phyloP scores from a whole-genome alignment of 2,329 filamentous ascomycete species.

The Fusarium sp. region DNA sequence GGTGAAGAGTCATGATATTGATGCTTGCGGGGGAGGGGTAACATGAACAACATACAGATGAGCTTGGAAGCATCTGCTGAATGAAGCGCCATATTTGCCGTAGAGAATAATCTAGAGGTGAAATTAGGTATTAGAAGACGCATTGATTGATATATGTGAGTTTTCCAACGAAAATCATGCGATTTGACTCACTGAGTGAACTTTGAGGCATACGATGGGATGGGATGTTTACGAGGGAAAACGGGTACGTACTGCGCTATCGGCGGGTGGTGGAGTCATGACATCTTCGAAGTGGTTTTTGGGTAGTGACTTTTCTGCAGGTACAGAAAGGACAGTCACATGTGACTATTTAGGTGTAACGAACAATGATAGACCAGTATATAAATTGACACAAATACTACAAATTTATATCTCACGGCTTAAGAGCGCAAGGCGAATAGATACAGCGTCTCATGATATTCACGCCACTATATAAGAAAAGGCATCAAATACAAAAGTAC shows the following conservation, averaged over 20 bases:
- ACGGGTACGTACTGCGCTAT: constrained; percentile 36
- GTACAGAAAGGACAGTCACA: not conserved
- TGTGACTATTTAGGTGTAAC: no score
- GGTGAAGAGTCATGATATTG: constrained; percentile 18
- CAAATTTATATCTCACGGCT: not conserved
- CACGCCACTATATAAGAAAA: constrained; percentile 13
- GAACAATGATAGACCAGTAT: not conserved
- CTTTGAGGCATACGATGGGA: constrained; percentile 29
- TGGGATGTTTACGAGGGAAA: constrained; percentile 27
- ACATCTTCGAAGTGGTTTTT: constrained; percentile 38
- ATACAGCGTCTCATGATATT: not conserved
- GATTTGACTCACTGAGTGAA: constrained; percentile 30
- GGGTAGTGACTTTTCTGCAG: constrained; percentile 17
- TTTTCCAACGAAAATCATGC: constrained; percentile 26
- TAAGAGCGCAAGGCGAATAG: not conserved
- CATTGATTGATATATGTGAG: constrained; percentile 42
- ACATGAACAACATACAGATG: constrained; percentile 60
- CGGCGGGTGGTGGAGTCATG: constrained; percentile 38
- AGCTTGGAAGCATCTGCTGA: constrained; percentile 59
- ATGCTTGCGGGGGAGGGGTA: constrained; percentile 12
- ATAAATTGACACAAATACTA: not conserved
- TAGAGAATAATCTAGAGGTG: constrained; percentile 40
- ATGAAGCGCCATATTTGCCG: constrained; percentile 61
- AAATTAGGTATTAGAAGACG: constrained; percentile 27
- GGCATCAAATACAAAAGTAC: not conserved